Conservation (phyloP, 176 grass and related monocot genomes). For the Elymus sibiricus region DNA sequence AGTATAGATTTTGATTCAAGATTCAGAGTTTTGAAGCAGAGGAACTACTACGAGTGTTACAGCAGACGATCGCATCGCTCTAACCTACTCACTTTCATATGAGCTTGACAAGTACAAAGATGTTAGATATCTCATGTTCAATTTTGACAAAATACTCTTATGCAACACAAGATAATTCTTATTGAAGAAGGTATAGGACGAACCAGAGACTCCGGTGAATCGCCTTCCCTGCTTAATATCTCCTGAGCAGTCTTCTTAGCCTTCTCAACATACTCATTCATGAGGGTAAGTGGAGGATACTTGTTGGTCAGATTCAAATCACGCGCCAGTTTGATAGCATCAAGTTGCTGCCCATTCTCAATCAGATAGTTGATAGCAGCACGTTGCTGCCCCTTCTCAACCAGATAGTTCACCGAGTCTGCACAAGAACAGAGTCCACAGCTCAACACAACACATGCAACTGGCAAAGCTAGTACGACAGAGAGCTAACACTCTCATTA, state of each 20-base stretch:
- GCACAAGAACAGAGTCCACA: neutral
- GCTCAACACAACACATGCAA: neutral
- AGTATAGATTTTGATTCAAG: neutral
- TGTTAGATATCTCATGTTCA: neutral
- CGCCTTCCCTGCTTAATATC: slow-evolving; percentile 26
- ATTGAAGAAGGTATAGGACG: neutral
- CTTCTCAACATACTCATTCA: slow-evolving; percentile 25
- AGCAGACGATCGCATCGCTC: neutral
- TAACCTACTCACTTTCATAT: neutral
- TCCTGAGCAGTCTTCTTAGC: slow-evolving; percentile 33
- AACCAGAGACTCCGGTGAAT: slow-evolving; percentile 31
- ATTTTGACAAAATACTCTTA: too few relatives aligned
- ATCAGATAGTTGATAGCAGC: slow-evolving; percentile 30
- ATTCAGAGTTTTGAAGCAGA: neutral
- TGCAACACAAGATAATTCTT: neutral
- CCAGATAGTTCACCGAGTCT: slow-evolving; percentile 21
- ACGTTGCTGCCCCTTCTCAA: slow-evolving; percentile 22
- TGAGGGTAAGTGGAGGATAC: slow-evolving; percentile 27
- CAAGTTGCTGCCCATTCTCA: slow-evolving; percentile 17
- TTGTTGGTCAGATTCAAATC: slow-evolving; percentile 28
- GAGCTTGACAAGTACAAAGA: neutral
- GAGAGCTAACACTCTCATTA: neutral
- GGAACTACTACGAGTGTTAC: neutral
- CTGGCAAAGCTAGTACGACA: neutral
- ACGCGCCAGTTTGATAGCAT: slow-evolving; percentile 30